Percentiles rank a stretch among this genome's conserved stretches.
Evolutionary conservation across 208 protist genomes (phyloP).

Genomic region (Naegleria lovaniensis): DNA sequence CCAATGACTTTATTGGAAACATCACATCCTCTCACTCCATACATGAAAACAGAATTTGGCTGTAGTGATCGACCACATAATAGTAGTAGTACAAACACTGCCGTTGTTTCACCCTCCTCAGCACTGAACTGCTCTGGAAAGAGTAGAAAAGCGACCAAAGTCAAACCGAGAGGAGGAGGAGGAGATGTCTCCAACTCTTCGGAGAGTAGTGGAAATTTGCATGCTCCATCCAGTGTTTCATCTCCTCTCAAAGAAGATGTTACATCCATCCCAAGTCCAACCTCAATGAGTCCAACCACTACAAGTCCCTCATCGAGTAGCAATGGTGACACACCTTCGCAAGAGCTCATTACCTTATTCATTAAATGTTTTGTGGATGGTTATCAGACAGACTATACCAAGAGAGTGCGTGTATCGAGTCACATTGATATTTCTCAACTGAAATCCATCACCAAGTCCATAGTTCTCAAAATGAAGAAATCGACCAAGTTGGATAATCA

Average conservation of each 20-base stretch:
- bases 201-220: not conserved
- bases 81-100: no score
- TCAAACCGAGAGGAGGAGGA: not conserved
- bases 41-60: not conserved
- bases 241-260: not conserved
- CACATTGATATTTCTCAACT: not conserved
- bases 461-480: not conserved
- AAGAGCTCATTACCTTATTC: not conserved
- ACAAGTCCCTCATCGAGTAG: not conserved
- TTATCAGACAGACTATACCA: not conserved
- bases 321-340: not conserved
- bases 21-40: no score
- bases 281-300: not conserved
- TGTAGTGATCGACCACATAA: not conserved
- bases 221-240: not conserved
- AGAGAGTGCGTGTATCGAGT: not conserved
- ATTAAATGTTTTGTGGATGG: not conserved
- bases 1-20: no score
- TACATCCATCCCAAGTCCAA: not conserved
- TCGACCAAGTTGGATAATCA: not conserved
- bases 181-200: not conserved
- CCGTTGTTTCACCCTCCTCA: not conserved
- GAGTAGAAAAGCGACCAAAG: not conserved
- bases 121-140: not conserved
- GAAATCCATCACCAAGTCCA: not conserved